Percentiles rank a stretch among this genome's conserved stretches.
Conservation (phyloP, 2,329 filamentous ascomycete genomes). For the Penicillium sp. region DNA sequence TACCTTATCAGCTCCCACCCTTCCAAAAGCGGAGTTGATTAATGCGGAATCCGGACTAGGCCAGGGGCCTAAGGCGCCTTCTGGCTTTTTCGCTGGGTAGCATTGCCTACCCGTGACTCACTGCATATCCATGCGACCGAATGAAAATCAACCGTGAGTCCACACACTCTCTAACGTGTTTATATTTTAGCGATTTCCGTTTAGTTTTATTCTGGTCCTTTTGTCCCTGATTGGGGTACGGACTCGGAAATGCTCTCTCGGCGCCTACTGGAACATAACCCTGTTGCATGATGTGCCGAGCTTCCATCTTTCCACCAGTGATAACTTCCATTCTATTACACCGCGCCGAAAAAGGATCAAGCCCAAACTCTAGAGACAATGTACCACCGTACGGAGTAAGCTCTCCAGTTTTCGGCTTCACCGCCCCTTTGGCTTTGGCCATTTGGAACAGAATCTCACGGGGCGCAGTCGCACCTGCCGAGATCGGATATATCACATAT, state of each 20-base stretch:
- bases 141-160: background rate
- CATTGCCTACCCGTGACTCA: constrained; percentile 11
- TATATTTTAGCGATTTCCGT: constrained; percentile 3
- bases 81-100: constrained; percentile 3
- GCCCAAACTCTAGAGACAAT: constrained; percentile 3
- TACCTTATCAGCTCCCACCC: constrained; percentile 6
- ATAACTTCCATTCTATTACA: background rate
- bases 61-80: background rate
- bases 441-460: background rate
- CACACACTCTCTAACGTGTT: constrained; percentile 1
- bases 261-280: constrained; percentile 9
- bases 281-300: constrained; percentile 1
- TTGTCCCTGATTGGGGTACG: background rate
- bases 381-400: background rate
- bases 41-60: constrained; percentile 10
- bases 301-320: constrained; percentile 3
- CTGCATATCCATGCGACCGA: background rate
- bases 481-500: constrained; percentile 6
- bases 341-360: background rate
- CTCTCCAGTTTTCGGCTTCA: constrained; percentile 6
- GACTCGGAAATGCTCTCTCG: background rate
- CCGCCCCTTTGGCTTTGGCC: constrained; percentile 9
- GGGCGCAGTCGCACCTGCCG: constrained; percentile 8
- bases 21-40: constrained; percentile 8
- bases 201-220: background rate